A percentile compares a stretch with the other conserved stretches of the same genome.
Conservation (phyloP, 2,329 filamentous ascomycete genomes). For the Xylariaceae sp. region DNA sequence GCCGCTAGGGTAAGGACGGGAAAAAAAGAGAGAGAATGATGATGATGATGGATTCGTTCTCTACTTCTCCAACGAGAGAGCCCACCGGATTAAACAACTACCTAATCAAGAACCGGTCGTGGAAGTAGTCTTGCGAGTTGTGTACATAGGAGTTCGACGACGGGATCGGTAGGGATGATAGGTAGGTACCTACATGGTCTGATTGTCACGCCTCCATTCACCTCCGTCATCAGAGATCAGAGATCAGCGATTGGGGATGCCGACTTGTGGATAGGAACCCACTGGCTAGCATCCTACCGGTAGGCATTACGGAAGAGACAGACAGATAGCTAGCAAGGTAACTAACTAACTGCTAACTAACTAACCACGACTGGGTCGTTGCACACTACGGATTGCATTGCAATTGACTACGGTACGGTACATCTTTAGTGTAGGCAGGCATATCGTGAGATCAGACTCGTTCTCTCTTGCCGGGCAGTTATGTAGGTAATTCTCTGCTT, state of each 20-base stretch:
- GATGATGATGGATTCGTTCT: no score
- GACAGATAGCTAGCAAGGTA: no score
- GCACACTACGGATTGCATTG: no score
- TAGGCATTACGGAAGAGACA: background rate
- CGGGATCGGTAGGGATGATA: background rate
- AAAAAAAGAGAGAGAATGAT: conserved; percentile 7
- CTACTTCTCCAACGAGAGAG: conserved; percentile 18
- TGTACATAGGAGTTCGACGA: no score
- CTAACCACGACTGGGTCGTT: no score
- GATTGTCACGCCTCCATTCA: background rate
- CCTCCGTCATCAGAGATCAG: background rate
- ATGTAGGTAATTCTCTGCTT: background rate
- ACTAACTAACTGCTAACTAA: no score
- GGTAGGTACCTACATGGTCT: background rate
- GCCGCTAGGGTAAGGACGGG: conserved; percentile 19
- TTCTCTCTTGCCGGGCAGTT: background rate
- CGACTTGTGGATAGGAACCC: background rate
- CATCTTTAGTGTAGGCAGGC: no score
- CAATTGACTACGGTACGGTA: no score
- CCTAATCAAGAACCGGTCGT: conserved; percentile 26
- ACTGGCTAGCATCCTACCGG: background rate
- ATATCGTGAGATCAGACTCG: no score
- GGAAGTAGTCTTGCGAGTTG: background rate
- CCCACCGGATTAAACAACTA: conserved; percentile 13
- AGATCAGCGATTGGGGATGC: background rate